Evolutionary conservation across 495 filamentous ascomycete species (phyloP), one percentile per base, ranked within the genome.

Genomic region (Platismatia glauca): DNA sequence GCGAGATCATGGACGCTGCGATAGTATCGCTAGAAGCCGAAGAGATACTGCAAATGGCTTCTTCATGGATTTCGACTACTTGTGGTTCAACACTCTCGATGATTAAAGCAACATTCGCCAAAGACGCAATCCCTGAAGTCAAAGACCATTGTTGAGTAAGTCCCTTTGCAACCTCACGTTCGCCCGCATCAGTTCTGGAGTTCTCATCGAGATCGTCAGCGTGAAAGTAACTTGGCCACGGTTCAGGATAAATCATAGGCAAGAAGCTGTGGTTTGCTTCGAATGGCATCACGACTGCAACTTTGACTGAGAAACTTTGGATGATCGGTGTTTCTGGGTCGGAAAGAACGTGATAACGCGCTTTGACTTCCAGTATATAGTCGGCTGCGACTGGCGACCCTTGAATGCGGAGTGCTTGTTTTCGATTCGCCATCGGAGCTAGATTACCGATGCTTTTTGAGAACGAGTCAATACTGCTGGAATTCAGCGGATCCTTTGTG

Each of bases 211-310:
- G 68, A 7, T 73, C 69, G 38, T 72, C 62, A 50, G 76, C 69
- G 7, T 81, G 77, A 70, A 97, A 97, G 69, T 90, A 87, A 67
- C 84, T 88, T 11, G 95, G 93, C 93, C 93, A 97, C 12, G 81
- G 79, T 57, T 86, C 84, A 2, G 82, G 77, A 74, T 96, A 85
- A 7, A 95, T 71, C 5, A 85, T 82, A 18, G 94, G 90, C 3
- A 83, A 77, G 66, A 96, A 87, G 58, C 92, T 89, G 68, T 91
- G 96, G 66, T 85, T 90, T 11, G 90, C 88, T 74, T 95, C 90
- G 65, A 97, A 96, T 11, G 94, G 90, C 41, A 83, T 84, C 58
- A 89, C 79, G 59, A 97, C 79, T 20, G 85, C 81, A 18, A 99
- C 69, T 18, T 85, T 83, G 24, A 85, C 81, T 0, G 80, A 76